Conservation (phyloP, 306 rosid species). For the Hippophae rhamnoides region DNA sequence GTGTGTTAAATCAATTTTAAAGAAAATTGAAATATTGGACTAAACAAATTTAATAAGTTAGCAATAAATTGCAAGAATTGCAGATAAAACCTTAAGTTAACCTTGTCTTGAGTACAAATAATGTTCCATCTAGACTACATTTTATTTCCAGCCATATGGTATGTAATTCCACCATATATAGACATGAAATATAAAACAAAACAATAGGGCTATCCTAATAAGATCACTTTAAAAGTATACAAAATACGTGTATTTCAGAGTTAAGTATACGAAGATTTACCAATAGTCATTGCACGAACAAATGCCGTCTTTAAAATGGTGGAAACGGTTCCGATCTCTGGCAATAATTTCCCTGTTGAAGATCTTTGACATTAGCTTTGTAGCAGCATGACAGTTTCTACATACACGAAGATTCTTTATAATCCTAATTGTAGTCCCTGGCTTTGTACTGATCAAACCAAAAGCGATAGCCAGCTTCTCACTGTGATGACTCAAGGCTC, state of each 20-base stretch:
- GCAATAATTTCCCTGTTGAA: slow-evolving; percentile 75
- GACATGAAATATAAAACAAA: background rate
- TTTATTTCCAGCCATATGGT: background rate
- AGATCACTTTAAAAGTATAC: background rate
- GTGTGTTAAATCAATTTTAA: too few relatives aligned
- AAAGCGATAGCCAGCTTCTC: slow-evolving; percentile 81
- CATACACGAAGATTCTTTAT: slow-evolving; percentile 87
- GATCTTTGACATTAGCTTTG: slow-evolving; percentile 66
- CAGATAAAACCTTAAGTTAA: background rate
- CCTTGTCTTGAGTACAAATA: slow-evolving; percentile 3
- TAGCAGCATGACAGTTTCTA: slow-evolving; percentile 72
- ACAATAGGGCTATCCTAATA: background rate
- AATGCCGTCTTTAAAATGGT: slow-evolving; percentile 70
- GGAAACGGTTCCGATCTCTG: slow-evolving; percentile 73
- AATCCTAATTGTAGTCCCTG: slow-evolving; percentile 61
- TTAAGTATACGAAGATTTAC: slow-evolving; percentile 23
- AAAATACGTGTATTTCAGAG: too few relatives aligned
- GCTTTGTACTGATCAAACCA: slow-evolving; percentile 72
- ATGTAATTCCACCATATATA: background rate
- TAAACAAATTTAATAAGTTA: too few relatives aligned
- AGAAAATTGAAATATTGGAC: too few relatives aligned
- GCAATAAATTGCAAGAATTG: too few relatives aligned
- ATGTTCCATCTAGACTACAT: background rate
- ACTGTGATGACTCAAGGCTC: slow-evolving; percentile 69
- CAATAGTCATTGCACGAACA: slow-evolving; percentile 71